phyloP scores from a whole-genome alignment of 176 grass and related monocot species.

The Carex parvula region DNA sequence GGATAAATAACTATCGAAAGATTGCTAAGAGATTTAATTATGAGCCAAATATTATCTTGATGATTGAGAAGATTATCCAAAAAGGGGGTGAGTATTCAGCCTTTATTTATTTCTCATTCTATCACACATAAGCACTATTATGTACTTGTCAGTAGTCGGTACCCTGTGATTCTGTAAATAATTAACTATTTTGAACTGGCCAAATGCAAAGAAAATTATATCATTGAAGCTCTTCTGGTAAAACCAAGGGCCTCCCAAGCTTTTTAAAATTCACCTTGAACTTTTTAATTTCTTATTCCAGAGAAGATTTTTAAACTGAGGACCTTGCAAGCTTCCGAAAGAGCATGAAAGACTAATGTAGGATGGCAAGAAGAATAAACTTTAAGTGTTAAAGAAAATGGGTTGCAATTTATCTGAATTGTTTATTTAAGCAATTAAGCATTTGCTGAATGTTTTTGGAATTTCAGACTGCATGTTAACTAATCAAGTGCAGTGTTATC shows the following conservation, averaged over 20 bases:
- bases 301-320: not conserved
- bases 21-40: not conserved
- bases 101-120: not conserved
- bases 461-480: not conserved
- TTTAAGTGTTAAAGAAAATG: not conserved
- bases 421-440: not conserved
- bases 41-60: not conserved
- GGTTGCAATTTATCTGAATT: not conserved
- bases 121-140: not conserved
- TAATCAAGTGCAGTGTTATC: not conserved
- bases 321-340: not conserved
- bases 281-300: not conserved
- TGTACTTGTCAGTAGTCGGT: not conserved
- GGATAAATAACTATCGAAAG: not conserved
- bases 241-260: not conserved
- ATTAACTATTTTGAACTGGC: not conserved
- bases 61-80: not conserved
- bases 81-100: not conserved
- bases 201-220: not conserved
- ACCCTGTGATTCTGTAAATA: not conserved
- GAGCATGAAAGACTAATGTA: not conserved
- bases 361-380: not conserved
- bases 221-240: not conserved
- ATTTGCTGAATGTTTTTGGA: not conserved
- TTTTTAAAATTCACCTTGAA: not conserved